These are phyloP conservation scores for Curvularia hawaiiensis DNA, from an alignment of 2,329 filamentous ascomycete genomes.

Conservation along the genomic window DNA sequence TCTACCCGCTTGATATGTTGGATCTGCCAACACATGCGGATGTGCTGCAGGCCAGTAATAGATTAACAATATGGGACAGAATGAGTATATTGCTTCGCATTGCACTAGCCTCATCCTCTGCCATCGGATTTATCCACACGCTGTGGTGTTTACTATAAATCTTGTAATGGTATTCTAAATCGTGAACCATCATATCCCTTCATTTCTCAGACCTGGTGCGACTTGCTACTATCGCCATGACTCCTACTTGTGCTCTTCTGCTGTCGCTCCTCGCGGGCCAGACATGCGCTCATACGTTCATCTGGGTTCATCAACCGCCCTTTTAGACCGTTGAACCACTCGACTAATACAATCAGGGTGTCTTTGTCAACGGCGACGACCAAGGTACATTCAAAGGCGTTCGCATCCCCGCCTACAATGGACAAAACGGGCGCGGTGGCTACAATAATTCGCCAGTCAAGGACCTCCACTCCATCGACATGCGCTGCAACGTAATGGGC, in stretches of 20 bases:
- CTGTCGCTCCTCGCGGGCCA: conserved; percentile 26
- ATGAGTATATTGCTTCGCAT: conserved; percentile 28
- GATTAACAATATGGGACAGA: conserved; percentile 25
- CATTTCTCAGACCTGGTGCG: neutral
- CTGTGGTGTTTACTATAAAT: neutral
- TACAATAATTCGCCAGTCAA: conserved; percentile 51
- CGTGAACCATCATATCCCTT: neutral
- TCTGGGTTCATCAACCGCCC: conserved; percentile 25
- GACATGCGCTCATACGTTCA: conserved; percentile 35
- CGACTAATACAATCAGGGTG: conserved; percentile 22
- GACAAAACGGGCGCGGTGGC: conserved; percentile 40
- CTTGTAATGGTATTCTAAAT: neutral
- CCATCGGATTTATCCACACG: neutral
- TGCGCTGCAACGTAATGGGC: conserved; percentile 50
- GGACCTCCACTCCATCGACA: conserved; percentile 46
- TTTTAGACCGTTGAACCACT: neutral
- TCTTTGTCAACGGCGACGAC: conserved; percentile 40
- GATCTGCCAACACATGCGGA: conserved; percentile 7
- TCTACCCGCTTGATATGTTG: conserved; percentile 8
- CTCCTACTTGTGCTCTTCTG: conserved; percentile 15
- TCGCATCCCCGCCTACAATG: conserved; percentile 43
- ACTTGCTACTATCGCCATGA: conserved; percentile 15
- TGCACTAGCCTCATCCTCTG: conserved; percentile 12
- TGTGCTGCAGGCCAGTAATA: conserved; percentile 5
- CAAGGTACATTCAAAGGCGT: conserved; percentile 38